Evolutionary conservation across 2,329 filamentous ascomycete genomes (phyloP), one percentile per base, ranked within the genome.

Genomic region (Colletotrichum somersetense): DNA sequence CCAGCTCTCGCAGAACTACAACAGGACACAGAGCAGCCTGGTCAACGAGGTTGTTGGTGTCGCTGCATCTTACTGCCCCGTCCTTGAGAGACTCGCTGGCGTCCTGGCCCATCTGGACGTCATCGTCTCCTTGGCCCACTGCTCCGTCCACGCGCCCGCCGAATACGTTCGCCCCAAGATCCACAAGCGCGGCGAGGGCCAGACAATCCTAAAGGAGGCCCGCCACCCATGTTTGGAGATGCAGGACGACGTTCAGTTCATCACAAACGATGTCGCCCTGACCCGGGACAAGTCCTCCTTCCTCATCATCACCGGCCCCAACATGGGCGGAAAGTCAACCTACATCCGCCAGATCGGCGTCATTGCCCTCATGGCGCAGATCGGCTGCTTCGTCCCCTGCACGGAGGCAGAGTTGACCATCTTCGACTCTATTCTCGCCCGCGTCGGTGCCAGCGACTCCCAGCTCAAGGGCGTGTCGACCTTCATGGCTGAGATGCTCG

Each of bases 401-500:
- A 86, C 91, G 3, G 91, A 94, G 79, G 96, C 97, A 18, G 95
- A 98, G 81, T 85, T 99, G 56, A 97, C 94, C 20, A 95, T 99
- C 71, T 99, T 98, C 80, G 96, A 99, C 84, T 96, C 94, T 74
- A 97, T 99, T 73, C 92, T 99, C 50, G 96, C 97, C 0, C 93
- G 96, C 76, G 96, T 99, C 0, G 96, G 97, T 53, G 97, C 96
- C 8, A 96, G 93, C 77, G 97, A 99, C 83, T 97, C 94, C 8
- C 96, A 98, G 81, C 91, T 99, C 74, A 98, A 98, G 83, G 96
- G 96, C 46, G 96, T 99, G 2, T 97, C 94, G 4, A 99, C 96
- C 0, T 99, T 99, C 82, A 99, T 99, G 97, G 96, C 96, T 1
- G 96, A 99, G 84, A 99, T 99, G 96, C 89, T 99, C 30, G 96